Base-by-base conservation (phyloP, 139 green algal genomes). In the Volvox africanus region DNA sequence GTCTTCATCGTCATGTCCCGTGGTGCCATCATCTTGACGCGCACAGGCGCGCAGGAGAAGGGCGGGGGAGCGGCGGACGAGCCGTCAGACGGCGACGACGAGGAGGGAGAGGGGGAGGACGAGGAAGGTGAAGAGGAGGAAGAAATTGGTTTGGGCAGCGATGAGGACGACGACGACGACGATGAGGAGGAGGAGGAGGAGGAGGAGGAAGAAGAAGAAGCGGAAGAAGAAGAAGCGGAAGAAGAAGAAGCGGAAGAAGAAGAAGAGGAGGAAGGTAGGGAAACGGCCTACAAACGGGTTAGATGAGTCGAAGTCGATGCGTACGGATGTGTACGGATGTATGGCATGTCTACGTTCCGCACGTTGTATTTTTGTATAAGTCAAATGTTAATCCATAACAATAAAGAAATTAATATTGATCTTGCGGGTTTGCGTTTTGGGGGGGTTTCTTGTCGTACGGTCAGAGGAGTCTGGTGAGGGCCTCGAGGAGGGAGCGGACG, bases 81-180 rank as follows among this genome's bases (percentile, higher is more conserved):
- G 0, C 87, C 71, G 5, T 28, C 61, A 32, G 69, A 89, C 0
- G 85, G 86, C 17, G 84, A 92, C n/a, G n/a, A n/a, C n/a, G n/a
- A n/a, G n/a, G n/a, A n/a, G n/a, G n/a, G n/a, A n/a, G n/a, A n/a
- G 0, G 86, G 84, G 13, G 86, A 90, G 13, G 55, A 65, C 0
- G 92, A 80, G 22, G 77, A 92, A 13, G 67, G 87, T 24, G 79
- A 90, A 19, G 89, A 91, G 19, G 91, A 71, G 35, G 50, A 88
- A 77, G 82, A 65, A 30, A 77, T 89, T 2, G 68, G 65, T 19
- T 35, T 93, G 17, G 50, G 35, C 65, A 88, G 55, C 61, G 81
- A 87, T 32, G 81, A 87, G 2, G 61, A 87, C 1, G 81, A 24
- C 3, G 81, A 21, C 18, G 81, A 65, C 5, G n/a, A 33, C 17